Conservation (phyloP, 1,284 basidiomycete genomes). For the Austropuccinia psidii region DNA sequence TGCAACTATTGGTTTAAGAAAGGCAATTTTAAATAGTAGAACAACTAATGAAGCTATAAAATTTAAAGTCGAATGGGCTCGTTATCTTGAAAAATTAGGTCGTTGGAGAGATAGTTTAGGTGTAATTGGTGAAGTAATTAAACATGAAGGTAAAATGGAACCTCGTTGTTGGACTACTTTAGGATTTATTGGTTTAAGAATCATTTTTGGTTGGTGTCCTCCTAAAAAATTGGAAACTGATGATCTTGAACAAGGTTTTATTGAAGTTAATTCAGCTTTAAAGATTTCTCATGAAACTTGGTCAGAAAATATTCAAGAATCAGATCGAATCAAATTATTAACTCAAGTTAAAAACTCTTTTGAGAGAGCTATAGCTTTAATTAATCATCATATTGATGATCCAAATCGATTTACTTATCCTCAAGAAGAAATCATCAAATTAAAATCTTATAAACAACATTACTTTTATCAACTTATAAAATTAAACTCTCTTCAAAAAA, state of each 20-base stretch:
- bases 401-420: background rate
- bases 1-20: slow-evolving; percentile 20
- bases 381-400: background rate
- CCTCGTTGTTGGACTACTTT: slow-evolving; percentile 9
- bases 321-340: slow-evolving; percentile 19
- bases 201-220: slow-evolving; percentile 9
- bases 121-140: slow-evolving; percentile 23
- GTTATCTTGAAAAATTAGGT: slow-evolving; percentile 23
- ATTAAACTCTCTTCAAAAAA: too few species aligned
- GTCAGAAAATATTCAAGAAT: background rate
- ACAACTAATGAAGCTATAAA: background rate
- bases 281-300: background rate
- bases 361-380: background rate
- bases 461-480: slow-evolving; percentile 10
- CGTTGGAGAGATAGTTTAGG: slow-evolving; percentile 29
- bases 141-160: slow-evolving; percentile 7
- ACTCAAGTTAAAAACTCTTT: slow-evolving; percentile 15
- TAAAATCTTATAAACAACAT: background rate
- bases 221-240: slow-evolving; percentile 11
- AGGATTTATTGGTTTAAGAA: slow-evolving; percentile 8
- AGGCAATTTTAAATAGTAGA: slow-evolving; percentile 26
- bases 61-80: slow-evolving; percentile 27
- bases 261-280: background rate
- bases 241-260: slow-evolving; percentile 18
- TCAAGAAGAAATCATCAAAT: background rate